Conservation (phyloP, 169 alveolate genomes). For the Cyclospora cayetanensis region DNA sequence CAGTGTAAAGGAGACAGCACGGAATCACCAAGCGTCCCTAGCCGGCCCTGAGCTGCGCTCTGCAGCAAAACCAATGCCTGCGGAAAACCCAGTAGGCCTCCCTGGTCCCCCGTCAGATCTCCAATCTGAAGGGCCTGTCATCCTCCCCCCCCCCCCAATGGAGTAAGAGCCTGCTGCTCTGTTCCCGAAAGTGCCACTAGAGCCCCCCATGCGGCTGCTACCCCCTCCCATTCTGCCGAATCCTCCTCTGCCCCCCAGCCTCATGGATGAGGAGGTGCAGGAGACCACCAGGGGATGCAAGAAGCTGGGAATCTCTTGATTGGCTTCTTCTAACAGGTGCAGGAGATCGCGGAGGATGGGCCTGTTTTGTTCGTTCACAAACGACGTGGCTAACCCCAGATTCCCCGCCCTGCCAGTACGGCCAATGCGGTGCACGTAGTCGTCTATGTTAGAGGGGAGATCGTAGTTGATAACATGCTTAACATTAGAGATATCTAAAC, state of each 20-base stretch:
- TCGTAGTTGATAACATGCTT: conserved; percentile 96
- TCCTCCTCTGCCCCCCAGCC: conserved; percentile 60
- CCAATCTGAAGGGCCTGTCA: conserved; percentile 12
- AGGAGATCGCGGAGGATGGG: conserved; percentile 89
- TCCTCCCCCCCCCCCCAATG: conserved; percentile 30
- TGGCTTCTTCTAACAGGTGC: conserved; percentile 79
- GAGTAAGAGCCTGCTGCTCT: conserved; percentile 15
- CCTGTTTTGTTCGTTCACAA: conserved; percentile 91
- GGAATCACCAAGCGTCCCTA: background rate
- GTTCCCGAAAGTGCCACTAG: background rate
- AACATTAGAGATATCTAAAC: conserved; percentile 97
- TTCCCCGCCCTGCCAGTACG: conserved; percentile 99
- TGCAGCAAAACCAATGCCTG: conserved; percentile 35
- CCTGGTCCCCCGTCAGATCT: conserved; percentile 3
- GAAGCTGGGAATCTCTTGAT: conserved; percentile 79
- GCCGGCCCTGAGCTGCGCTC: conserved; percentile 30
- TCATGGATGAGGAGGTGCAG: conserved; percentile 59
- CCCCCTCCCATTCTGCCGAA: conserved; percentile 48
- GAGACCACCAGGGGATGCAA: conserved; percentile 76
- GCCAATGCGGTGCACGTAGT: conserved; percentile 97
- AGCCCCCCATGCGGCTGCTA: conserved; percentile 17
- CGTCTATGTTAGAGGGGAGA: conserved; percentile 94
- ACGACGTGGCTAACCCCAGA: conserved; percentile 96
- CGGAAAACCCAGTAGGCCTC: conserved; percentile 4
- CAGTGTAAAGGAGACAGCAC: too few species aligned